phyloP scores from a whole-genome alignment of 768 basidiomycete genomes.

The Coprinopsis sp. region DNA sequence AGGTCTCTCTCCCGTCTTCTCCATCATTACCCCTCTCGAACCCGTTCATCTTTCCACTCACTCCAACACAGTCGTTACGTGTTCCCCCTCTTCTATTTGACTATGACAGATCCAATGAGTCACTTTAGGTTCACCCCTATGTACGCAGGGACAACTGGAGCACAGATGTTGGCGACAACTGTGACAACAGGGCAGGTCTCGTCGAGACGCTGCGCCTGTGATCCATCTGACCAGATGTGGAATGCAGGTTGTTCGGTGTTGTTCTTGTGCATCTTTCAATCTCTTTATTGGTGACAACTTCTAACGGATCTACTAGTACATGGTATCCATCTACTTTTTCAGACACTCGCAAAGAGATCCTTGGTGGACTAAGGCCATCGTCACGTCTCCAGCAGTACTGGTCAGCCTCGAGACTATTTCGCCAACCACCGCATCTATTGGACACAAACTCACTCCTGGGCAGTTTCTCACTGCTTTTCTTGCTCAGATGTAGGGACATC shows the following conservation, averaged over 20 bases:
- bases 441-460: not conserved
- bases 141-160: too few species aligned
- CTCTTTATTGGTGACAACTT: not conserved
- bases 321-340: not conserved
- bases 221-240: too few species aligned
- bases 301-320: not conserved
- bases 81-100: too few species aligned
- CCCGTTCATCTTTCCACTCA: too few species aligned
- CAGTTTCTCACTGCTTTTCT: conserved; percentile 1
- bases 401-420: conserved; percentile 1
- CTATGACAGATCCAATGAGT: too few species aligned
- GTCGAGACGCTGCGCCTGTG: too few species aligned
- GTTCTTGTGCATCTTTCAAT: not conserved
- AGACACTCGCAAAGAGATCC: conserved; percentile 3
- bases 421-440: conserved; percentile 1
- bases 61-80: too few species aligned
- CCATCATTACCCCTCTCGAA: too few species aligned
- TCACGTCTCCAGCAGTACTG: not conserved
- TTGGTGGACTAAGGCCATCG: not conserved
- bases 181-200: too few species aligned
- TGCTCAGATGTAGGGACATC: not conserved
- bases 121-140: too few species aligned
- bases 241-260: conserved; percentile 1
- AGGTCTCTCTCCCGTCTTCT: too few species aligned
- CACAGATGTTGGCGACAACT: too few species aligned